Conservation (phyloP, 495 filamentous ascomycete species). For the Podospora comata region DNA sequence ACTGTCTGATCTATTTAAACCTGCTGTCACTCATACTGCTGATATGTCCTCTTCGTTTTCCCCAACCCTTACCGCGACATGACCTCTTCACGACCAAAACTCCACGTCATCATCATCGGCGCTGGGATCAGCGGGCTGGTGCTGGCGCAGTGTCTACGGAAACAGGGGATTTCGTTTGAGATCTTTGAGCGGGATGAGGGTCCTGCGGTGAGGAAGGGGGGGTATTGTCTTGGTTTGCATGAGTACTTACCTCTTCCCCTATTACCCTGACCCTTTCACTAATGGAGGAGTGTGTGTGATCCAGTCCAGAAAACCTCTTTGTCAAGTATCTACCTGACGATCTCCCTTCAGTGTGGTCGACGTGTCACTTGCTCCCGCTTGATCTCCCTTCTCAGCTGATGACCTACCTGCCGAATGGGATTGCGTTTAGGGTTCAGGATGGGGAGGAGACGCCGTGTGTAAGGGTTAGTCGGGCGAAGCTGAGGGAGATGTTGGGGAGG, state of each 20-base stretch:
- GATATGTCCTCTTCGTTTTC: no score
- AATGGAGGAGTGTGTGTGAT: conserved; percentile 10
- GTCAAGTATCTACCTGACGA: conserved; percentile 26
- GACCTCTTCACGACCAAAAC: neutral
- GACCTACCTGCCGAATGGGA: conserved; percentile 19
- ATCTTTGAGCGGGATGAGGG: conserved; percentile 44
- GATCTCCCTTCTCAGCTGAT: conserved; percentile 47
- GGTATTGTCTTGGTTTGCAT: conserved; percentile 57
- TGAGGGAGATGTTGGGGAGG: conserved; percentile 35
- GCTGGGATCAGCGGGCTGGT: conserved; percentile 49
- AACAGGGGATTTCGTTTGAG: conserved; percentile 47
- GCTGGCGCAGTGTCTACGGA: conserved; percentile 47
- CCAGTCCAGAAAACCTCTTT: conserved; percentile 37
- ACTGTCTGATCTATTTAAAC: neutral
- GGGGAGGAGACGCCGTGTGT: conserved; percentile 38
- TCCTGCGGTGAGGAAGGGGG: conserved; percentile 38
- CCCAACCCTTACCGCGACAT: neutral
- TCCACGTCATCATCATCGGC: conserved; percentile 42
- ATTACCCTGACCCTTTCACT: neutral
- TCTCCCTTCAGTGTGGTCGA: conserved; percentile 14
- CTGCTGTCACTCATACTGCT: neutral
- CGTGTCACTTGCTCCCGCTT: conserved; percentile 42
- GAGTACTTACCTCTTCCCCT: conserved; percentile 38
- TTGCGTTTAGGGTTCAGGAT: conserved; percentile 23
- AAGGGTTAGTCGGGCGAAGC: conserved; percentile 43